phyloP scores from a whole-genome alignment of 2,329 filamentous ascomycete genomes.

The Exophiala sp. region DNA sequence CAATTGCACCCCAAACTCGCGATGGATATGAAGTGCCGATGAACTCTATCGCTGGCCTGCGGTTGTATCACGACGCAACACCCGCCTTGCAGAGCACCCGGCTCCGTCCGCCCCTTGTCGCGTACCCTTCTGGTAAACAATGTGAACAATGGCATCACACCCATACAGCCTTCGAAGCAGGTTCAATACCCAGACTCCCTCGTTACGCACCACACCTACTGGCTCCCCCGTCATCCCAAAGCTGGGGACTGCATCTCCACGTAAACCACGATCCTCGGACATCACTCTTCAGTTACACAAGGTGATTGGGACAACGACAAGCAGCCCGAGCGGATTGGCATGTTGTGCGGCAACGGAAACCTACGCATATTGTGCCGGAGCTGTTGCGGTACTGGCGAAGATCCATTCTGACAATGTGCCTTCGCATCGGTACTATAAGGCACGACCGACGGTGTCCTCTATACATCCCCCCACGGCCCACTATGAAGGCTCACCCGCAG shows the following conservation, averaged over 20 bases:
- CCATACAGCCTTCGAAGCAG: conserved; percentile 28
- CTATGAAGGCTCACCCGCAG: conserved; percentile 51
- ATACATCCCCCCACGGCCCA: conserved; percentile 55
- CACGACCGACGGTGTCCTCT: conserved; percentile 65
- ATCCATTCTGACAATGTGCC: conserved; percentile 60
- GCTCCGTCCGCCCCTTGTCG: neutral
- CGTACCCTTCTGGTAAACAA: conserved; percentile 2
- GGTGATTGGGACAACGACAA: conserved; percentile 82
- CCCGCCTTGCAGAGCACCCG: neutral
- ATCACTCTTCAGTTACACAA: conserved; percentile 23
- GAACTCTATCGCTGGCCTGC: neutral
- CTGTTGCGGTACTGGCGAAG: conserved; percentile 83
- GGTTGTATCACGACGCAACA: conserved; percentile 1
- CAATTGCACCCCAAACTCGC: neutral
- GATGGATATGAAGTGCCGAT: neutral
- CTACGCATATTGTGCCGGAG: conserved; percentile 89
- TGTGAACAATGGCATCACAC: conserved; percentile 25
- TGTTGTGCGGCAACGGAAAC: conserved; percentile 60
- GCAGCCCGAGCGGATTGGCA: conserved; percentile 79
- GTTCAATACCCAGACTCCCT: conserved; percentile 20
- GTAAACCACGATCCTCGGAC: conserved; percentile 18
- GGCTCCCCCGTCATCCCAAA: conserved; percentile 16
- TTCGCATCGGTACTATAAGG: conserved; percentile 83
- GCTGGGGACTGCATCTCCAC: conserved; percentile 6
- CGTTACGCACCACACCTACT: conserved; percentile 19